Percentiles rank a stretch among this genome's conserved stretches.
Evolutionary conservation across 202 grass and related monocot species (phyloP).

Genomic region (Cymbopogon flexuosus): DNA sequence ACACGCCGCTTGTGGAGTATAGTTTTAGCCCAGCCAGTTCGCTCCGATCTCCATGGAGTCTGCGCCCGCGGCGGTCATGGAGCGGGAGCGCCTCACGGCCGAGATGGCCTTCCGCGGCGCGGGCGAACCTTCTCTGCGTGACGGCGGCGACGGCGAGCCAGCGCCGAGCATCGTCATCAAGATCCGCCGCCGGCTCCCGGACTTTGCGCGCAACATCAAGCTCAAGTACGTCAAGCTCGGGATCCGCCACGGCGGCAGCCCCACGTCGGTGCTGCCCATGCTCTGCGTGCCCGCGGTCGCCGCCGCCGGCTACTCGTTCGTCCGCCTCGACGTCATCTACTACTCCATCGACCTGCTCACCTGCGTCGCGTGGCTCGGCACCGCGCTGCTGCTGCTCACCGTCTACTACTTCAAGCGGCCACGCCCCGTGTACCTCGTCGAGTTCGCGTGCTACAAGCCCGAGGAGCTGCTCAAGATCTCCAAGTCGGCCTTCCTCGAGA

Average conservation of each 20-base stretch:
- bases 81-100: conserved; percentile 72
- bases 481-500: conserved; percentile 71
- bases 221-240: conserved; percentile 96
- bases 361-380: conserved; percentile 48
- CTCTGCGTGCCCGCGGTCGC: conserved; percentile 55
- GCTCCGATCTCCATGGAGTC: conserved; percentile 19
- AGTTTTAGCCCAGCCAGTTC: neutral
- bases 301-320: conserved; percentile 42
- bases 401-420: conserved; percentile 75
- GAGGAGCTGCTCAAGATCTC: conserved; percentile 74
- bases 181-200: conserved; percentile 77
- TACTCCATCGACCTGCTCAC: conserved; percentile 66
- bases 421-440: conserved; percentile 80
- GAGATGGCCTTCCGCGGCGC: conserved; percentile 68
- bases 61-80: conserved; percentile 55
- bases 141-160: neutral
- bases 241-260: conserved; percentile 57
- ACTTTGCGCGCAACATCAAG: conserved; percentile 90
- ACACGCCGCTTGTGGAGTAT: neutral
- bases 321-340: conserved; percentile 66
- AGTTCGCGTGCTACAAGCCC: conserved; percentile 87
- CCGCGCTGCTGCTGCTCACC: conserved; percentile 54
- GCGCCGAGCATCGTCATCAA: conserved; percentile 83
- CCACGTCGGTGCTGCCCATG: conserved; percentile 41
- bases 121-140: neutral